These are phyloP conservation scores for Lichtheimia ornata DNA, from an alignment of 371 early-diverging fungal species.

Conservation along the genomic window DNA sequence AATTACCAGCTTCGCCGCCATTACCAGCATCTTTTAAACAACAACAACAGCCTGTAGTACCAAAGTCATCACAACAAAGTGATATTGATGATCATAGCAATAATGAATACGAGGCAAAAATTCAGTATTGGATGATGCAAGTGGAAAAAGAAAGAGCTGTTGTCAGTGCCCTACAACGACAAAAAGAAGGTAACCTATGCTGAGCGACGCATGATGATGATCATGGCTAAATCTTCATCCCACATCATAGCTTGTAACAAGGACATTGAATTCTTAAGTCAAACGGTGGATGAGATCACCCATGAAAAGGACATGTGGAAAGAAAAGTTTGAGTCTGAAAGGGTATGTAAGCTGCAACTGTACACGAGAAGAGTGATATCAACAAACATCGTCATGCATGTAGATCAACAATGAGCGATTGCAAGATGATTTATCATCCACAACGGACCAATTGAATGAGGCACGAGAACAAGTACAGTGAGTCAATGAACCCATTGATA, in stretches of 20 bases:
- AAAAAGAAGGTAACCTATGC: slow-evolving; percentile 31
- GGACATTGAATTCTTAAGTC: slow-evolving; percentile 36
- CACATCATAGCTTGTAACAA: slow-evolving; percentile 24
- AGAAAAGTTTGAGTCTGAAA: slow-evolving; percentile 31
- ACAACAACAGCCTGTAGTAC: neutral
- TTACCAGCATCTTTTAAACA: slow-evolving; percentile 1
- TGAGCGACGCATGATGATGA: too few relatives aligned
- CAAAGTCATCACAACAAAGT: neutral
- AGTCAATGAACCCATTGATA: neutral
- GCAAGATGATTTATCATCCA: slow-evolving; percentile 9
- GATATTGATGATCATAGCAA: neutral
- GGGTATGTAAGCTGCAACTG: slow-evolving; percentile 13
- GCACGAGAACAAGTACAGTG: slow-evolving; percentile 1
- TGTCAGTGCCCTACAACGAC: slow-evolving; percentile 38
- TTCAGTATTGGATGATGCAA: slow-evolving; percentile 9
- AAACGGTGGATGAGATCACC: slow-evolving; percentile 28
- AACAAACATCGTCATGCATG: neutral
- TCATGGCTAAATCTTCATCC: too few relatives aligned
- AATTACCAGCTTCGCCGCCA: neutral
- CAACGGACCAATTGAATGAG: slow-evolving; percentile 7
- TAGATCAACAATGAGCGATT: slow-evolving; percentile 13
- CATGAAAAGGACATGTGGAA: slow-evolving; percentile 30
- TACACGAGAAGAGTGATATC: neutral
- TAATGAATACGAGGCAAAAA: neutral
- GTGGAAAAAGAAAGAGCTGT: slow-evolving; percentile 44